A percentile compares a stretch with the other conserved stretches of the same genome.
These are phyloP conservation scores for Coprinellus micaceus DNA, from an alignment of 768 basidiomycete genomes.

Conservation along the genomic window DNA sequence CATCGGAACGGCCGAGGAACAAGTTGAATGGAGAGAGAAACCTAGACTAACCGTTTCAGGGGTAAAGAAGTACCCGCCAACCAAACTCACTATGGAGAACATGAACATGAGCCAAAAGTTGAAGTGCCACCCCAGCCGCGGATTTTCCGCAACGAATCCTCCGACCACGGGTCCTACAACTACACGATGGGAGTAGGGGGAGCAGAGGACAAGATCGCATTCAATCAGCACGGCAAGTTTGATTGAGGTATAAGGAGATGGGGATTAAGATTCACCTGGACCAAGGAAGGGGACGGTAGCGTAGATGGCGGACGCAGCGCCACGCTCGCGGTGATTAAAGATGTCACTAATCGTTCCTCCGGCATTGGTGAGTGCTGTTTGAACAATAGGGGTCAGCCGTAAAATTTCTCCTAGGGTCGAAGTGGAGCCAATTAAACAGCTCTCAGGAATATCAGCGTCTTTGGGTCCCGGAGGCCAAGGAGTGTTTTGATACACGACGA, in stretches of 20 bases:
- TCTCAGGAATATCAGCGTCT: too few relatives aligned
- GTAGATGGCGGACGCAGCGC: conserved; percentile 56
- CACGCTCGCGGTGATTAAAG: conserved; percentile 57
- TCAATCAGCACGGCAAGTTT: neutral
- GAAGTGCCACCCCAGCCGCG: conserved; percentile 53
- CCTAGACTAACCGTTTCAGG: conserved; percentile 51
- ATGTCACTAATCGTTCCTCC: conserved; percentile 58
- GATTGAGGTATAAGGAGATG: neutral
- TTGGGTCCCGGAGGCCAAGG: too few relatives aligned
- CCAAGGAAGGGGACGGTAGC: conserved; percentile 56
- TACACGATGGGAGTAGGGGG: conserved; percentile 15
- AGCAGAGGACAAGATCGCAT: neutral
- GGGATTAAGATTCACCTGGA: conserved; percentile 35
- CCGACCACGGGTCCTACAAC: conserved; percentile 68
- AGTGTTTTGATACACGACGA: too few relatives aligned
- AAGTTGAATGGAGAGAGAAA: neutral
- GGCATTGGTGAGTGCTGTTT: conserved; percentile 54
- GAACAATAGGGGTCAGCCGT: conserved; percentile 5
- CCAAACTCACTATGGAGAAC: conserved; percentile 42
- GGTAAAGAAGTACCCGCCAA: conserved; percentile 43
- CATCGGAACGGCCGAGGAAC: neutral
- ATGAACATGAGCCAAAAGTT: conserved; percentile 66
- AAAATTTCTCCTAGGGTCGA: conserved; percentile 3
- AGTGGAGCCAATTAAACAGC: neutral
- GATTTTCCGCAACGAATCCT: conserved; percentile 52